Base-by-base conservation (phyloP, 768 basidiomycete genomes). In the Trametes sanguinea region DNA sequence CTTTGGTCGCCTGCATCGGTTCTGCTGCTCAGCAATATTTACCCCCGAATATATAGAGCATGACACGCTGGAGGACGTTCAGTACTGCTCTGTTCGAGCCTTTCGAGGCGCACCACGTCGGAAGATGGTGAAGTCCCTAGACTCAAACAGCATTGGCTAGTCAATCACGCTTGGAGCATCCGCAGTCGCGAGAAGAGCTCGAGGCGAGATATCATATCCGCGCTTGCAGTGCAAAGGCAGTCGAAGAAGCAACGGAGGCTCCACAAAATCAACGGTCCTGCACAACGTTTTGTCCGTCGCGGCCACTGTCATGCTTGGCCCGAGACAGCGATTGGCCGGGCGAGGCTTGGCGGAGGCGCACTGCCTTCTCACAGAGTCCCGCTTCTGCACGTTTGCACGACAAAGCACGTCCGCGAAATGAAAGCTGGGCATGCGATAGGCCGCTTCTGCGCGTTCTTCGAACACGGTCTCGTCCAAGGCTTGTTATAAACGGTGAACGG, bases 311-410 rank as follows among this genome's bases (percentile, higher is more conserved):
- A 22, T 48, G n/a, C 61, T 62, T 62, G 61, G 61, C 61, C 40
- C 61, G 42, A 51, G 55, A 37, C 44, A 32, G 50, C 55, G 50
- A 62, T 57, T 62, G 55, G 61, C 30, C 55, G 44, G 54, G 27
- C 61, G 43, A 51, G 61, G 50, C 55, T 57, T 62, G 55, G 60
- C 60, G 61, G 45, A 9, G 47, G 35, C 61, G 50, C 61, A 61
- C 35, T 45, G 46, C 60, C 53, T 47, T 11, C 52, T 8, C 48
- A 30, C n/a, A 45, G 40, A 43, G 54, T 45, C 37, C 43, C 13
- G 13, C 30, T 40, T 37, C 35, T 45, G 17, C 55, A 14, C 44
- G 42, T 32, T 33, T 22, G 16, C 32, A 22, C 32, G 50, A 22
- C 50, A 14, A 16, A 30, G 50, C 22, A 22, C 22, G 22, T 22